A percentile compares a stretch with the other conserved stretches of the same genome.
Conservation (phyloP, 352 stramenopile species). For the Globisporangium radiosum region DNA sequence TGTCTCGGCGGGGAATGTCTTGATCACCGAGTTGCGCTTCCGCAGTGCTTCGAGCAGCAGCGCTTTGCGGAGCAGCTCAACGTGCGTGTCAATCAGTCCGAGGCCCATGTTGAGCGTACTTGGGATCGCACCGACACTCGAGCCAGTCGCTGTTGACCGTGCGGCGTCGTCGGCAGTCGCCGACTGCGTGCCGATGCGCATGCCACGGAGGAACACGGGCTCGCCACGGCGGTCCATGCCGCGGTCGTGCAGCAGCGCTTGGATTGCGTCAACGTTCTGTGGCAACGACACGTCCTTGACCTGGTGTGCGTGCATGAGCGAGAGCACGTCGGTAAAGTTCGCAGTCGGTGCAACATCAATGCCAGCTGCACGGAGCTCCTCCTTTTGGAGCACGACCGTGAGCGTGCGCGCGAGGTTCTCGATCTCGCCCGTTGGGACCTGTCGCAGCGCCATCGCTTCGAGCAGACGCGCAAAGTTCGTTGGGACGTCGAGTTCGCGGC, state of each 20-base stretch:
- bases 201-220: slow-evolving; percentile 43
- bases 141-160: neutral
- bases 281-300: slow-evolving; percentile 49
- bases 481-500: slow-evolving; percentile 50
- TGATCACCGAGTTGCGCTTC: slow-evolving; percentile 67
- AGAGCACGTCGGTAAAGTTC: slow-evolving; percentile 36
- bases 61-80: slow-evolving; percentile 54
- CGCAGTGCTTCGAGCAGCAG: slow-evolving; percentile 58
- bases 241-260: slow-evolving; percentile 33
- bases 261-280: slow-evolving; percentile 29
- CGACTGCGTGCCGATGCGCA: slow-evolving; percentile 55
- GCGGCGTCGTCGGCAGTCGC: slow-evolving; percentile 10
- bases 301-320: slow-evolving; percentile 48
- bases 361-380: slow-evolving; percentile 30
- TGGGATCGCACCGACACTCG: neutral
- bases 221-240: slow-evolving; percentile 63
- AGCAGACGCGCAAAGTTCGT: slow-evolving; percentile 33
- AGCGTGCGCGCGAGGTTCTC: slow-evolving; percentile 52
- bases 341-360: slow-evolving; percentile 42
- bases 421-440: slow-evolving; percentile 48
- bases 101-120: slow-evolving; percentile 35
- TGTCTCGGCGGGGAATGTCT: slow-evolving; percentile 50
- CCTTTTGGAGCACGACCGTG: slow-evolving; percentile 54
- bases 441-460: slow-evolving; percentile 42
- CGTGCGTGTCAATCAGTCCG: slow-evolving; percentile 57